phyloP scores from a whole-genome alignment of 2,329 filamentous ascomycete species.

The Pseudopyrenochaeta lycopersici region DNA sequence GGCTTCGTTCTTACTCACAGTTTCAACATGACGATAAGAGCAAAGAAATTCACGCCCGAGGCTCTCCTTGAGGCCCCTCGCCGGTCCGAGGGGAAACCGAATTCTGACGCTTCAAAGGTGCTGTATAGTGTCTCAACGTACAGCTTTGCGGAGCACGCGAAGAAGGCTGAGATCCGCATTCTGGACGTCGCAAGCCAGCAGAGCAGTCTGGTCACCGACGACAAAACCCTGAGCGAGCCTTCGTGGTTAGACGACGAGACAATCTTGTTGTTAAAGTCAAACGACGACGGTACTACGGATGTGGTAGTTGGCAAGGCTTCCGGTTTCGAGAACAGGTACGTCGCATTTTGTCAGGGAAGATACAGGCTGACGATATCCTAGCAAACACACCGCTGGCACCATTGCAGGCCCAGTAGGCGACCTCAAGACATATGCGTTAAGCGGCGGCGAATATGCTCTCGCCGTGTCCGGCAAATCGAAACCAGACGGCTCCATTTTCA shows the following conservation, averaged over 20 bases:
- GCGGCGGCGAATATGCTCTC: slow-evolving; percentile 51
- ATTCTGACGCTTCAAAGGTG: slow-evolving; percentile 69
- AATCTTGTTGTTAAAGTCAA: slow-evolving; percentile 64
- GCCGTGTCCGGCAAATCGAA: slow-evolving; percentile 69
- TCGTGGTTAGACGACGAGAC: slow-evolving; percentile 78
- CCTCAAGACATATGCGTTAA: slow-evolving; percentile 55
- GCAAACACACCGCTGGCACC: slow-evolving; percentile 52
- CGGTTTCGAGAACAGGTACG: slow-evolving; percentile 45
- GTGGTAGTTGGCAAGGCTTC: slow-evolving; percentile 45
- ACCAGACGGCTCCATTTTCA: slow-evolving; percentile 74
- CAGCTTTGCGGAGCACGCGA: slow-evolving; percentile 78
- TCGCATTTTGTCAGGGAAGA: not conserved
- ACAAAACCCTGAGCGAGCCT: slow-evolving; percentile 72
- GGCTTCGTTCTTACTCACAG: not conserved
- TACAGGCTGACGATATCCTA: slow-evolving; percentile 21
- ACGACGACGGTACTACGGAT: slow-evolving; percentile 51
- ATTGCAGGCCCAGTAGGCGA: slow-evolving; percentile 59
- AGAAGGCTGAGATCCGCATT: slow-evolving; percentile 73
- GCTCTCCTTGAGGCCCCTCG: slow-evolving; percentile 80
- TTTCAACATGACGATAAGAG: slow-evolving; percentile 71
- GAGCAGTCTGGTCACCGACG: slow-evolving; percentile 71
- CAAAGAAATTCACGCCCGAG: slow-evolving; percentile 77
- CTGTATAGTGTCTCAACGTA: slow-evolving; percentile 79
- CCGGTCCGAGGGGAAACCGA: slow-evolving; percentile 75
- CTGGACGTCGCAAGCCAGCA: slow-evolving; percentile 74